phyloP scores from a whole-genome alignment of 164 flowering plant genomes.

The Vitis riparia region DNA sequence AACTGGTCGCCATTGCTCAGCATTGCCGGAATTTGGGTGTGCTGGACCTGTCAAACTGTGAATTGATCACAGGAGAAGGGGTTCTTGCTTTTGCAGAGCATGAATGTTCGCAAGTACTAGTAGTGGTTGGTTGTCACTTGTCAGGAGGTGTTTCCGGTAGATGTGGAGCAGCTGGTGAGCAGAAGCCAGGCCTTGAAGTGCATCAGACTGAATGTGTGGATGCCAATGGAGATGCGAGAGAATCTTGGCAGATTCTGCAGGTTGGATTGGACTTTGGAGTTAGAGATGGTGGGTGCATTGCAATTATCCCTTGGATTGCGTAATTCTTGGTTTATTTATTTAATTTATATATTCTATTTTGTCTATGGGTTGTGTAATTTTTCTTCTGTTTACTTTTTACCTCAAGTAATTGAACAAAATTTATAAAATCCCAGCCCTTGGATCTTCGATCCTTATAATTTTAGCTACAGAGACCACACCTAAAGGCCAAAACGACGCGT shows the following conservation, averaged over 20 bases:
- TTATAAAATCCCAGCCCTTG: too few species aligned
- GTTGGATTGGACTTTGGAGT: slow-evolving; percentile 1
- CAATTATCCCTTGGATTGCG: too few species aligned
- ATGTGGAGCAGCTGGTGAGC: slow-evolving; percentile 1
- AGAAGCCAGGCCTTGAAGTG: slow-evolving; percentile 1
- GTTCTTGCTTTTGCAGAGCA: slow-evolving; percentile 6
- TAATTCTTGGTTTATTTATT: too few species aligned
- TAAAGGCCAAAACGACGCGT: too few species aligned
- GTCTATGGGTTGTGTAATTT: too few species aligned
- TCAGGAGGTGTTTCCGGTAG: background rate
- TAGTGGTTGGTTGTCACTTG: slow-evolving; percentile 15
- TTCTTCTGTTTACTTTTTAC: too few species aligned
- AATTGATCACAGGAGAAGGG: slow-evolving; percentile 10
- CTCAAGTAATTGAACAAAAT: too few species aligned
- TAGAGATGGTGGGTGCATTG: background rate
- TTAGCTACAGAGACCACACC: too few species aligned
- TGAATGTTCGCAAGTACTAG: slow-evolving; percentile 3
- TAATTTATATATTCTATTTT: too few species aligned
- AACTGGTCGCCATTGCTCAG: slow-evolving; percentile 8
- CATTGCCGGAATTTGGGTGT: slow-evolving; percentile 1
- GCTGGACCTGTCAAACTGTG: slow-evolving; percentile 13
- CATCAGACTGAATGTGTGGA: slow-evolving; percentile 11
- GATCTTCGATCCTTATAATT: too few species aligned
- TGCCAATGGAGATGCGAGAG: background rate
- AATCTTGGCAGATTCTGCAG: background rate